These are phyloP conservation scores for Fagopyrum esculentum DNA, from an alignment of 148 eudicot species.

Conservation along the genomic window DNA sequence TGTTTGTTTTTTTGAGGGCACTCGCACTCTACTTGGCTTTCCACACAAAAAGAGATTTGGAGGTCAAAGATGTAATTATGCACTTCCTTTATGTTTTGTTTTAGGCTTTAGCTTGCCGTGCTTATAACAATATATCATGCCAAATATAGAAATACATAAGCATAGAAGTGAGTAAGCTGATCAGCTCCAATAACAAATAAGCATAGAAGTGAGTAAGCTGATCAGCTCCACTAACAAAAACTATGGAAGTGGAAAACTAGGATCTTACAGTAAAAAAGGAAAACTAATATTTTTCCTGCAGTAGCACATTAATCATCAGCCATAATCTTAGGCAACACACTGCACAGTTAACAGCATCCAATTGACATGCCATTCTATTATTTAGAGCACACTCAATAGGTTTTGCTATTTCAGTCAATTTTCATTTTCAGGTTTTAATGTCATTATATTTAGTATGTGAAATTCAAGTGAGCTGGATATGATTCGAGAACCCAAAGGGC, in stretches of 20 bases:
- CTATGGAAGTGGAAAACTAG: neutral
- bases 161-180: neutral
- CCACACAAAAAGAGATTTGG: neutral
- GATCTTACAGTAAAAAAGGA: neutral
- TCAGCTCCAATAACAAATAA: neutral
- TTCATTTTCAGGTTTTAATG: neutral
- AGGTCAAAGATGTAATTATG: neutral
- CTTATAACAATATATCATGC: neutral
- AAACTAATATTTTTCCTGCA: neutral
- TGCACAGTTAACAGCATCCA: neutral
- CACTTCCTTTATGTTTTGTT: neutral
- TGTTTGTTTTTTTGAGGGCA: too few species aligned
- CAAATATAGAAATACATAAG: neutral
- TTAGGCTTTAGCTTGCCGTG: neutral
- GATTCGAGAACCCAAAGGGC: neutral
- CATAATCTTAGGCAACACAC: neutral
- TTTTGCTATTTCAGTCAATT: neutral
- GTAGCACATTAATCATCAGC: neutral
- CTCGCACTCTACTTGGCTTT: neutral
- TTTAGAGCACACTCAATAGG: neutral
- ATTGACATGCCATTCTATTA: neutral
- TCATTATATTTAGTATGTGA: neutral
- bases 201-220: neutral
- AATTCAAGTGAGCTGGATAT: neutral
- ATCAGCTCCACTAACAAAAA: neutral